phyloP scores from a whole-genome alignment of 768 basidiomycete genomes.

The Phylloporus arenicola region DNA sequence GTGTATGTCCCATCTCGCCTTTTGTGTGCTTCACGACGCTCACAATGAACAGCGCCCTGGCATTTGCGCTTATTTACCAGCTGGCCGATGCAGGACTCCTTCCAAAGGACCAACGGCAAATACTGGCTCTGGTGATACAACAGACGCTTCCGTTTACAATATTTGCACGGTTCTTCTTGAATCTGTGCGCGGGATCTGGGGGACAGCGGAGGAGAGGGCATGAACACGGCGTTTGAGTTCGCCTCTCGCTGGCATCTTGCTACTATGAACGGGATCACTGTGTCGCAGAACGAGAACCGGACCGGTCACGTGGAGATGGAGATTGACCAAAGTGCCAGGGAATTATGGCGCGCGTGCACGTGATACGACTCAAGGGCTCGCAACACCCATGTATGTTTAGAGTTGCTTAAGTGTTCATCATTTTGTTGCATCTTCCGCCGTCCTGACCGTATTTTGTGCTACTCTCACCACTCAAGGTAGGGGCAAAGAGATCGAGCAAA shows the following conservation, averaged over 20 bases:
- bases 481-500: slow-evolving; percentile 8
- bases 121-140: neutral
- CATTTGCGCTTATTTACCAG: neutral
- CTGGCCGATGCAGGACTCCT: neutral
- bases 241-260: neutral
- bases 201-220: no score
- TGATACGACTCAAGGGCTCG: no score
- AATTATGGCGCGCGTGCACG: no score
- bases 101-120: neutral
- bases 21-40: neutral
- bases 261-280: no score
- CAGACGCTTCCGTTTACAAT: neutral
- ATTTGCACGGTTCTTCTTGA: neutral
- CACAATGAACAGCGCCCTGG: neutral
- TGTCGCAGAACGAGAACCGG: no score
- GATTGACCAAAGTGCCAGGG: no score
- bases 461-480: no score
- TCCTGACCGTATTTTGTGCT: no score
- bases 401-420: no score
- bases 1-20: neutral
- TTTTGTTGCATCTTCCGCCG: no score
- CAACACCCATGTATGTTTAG: no score
- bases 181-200: neutral
- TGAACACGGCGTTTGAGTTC: neutral
- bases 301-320: no score